Evolutionary conservation across 129 eudicot species (phyloP).

Genomic region (carrot (Daucus carota)): DH1_v3.0 NC_030384.2:49165001-49165500

Average conservation of each 20-base stretch:
- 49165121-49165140: constrained; percentile 77
- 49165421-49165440: no score
- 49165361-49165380: no score
- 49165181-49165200: neutral
- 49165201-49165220: constrained; percentile 2
- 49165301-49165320: no score
- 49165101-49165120: constrained; percentile 94
- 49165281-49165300: neutral
- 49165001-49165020: neutral
- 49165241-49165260: neutral
- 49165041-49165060: neutral
- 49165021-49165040: neutral
- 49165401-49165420: no score
- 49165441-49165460: no score
- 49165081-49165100: constrained; percentile 89
- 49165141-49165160: constrained; percentile 96
- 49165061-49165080: constrained; percentile 85
- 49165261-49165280: no score
- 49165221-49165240: neutral
- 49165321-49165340: no score
- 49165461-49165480: neutral
- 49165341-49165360: no score
- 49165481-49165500: neutral
- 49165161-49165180: constrained; percentile 67
- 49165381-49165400: no score